These are phyloP conservation scores for Guyanaporus albipodus DNA, from an alignment of 768 basidiomycete genomes.

Conservation along the genomic window DNA sequence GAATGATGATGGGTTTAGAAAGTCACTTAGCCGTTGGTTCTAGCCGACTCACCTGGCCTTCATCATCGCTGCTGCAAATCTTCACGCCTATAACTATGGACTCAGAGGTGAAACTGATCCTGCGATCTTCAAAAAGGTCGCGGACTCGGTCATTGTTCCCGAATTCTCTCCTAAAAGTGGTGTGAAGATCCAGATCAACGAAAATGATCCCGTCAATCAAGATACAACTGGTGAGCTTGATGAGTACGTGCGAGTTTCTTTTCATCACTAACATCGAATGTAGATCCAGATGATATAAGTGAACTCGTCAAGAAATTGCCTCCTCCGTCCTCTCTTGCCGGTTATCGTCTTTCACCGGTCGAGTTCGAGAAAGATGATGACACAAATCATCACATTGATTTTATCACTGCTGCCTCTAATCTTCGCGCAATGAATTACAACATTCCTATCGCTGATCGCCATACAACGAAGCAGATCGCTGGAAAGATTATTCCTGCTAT, in stretches of 20 bases:
- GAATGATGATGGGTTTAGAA: neutral
- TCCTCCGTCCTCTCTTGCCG: conserved; percentile 84
- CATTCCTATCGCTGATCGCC: conserved; percentile 81
- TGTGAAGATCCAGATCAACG: conserved; percentile 89
- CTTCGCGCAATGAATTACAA: conserved; percentile 93
- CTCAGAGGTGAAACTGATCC: conserved; percentile 85
- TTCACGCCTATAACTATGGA: conserved; percentile 98
- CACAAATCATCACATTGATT: conserved; percentile 96
- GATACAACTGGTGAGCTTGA: conserved; percentile 26
- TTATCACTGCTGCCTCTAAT: conserved; percentile 97
- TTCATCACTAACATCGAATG: conserved; percentile 4
- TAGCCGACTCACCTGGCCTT: conserved; percentile 85
- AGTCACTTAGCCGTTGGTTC: conserved; percentile 8
- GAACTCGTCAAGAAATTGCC: conserved; percentile 71
- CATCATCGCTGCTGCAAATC: conserved; percentile 89
- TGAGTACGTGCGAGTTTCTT: neutral
- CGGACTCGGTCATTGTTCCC: conserved; percentile 79
- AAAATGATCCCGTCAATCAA: conserved; percentile 81
- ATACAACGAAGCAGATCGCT: conserved; percentile 95
- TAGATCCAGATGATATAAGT: conserved; percentile 49
- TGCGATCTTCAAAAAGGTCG: conserved; percentile 75
- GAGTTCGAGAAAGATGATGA: conserved; percentile 99
- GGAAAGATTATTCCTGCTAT: conserved; percentile 99
- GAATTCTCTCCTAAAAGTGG: conserved; percentile 92
- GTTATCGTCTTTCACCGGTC: conserved; percentile 92